Conservation (phyloP, 768 basidiomycete species). For the Hebeloma cylindrosporum region DNA sequence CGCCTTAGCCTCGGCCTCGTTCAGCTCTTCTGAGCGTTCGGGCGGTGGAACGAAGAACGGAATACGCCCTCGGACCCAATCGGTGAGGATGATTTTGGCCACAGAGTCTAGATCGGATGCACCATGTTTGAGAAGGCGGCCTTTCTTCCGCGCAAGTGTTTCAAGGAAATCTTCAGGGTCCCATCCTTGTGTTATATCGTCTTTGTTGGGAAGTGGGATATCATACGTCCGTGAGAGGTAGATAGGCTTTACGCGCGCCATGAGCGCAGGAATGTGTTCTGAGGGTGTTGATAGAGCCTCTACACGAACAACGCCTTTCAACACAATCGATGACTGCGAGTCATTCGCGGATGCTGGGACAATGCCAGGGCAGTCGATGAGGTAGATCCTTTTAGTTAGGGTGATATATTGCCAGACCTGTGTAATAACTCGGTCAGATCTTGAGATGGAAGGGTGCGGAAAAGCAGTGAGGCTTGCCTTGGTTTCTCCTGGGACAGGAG, state of each 20-base stretch:
- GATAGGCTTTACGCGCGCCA: constrained; percentile 89
- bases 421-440: constrained; percentile 17
- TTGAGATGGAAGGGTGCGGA: constrained; percentile 2
- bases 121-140: constrained; percentile 89
- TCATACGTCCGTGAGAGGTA: constrained; percentile 88
- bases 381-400: constrained; percentile 91
- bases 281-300: constrained; percentile 92
- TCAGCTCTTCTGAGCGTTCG: constrained; percentile 71
- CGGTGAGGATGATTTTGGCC: constrained; percentile 91
- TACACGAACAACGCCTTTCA: constrained; percentile 96
- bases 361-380: constrained; percentile 99
- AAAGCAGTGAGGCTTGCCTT: constrained; percentile 49
- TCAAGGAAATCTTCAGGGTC: constrained; percentile 79
- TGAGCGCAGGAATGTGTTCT: constrained; percentile 86
- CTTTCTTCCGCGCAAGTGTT: constrained; percentile 85
- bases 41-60: constrained; percentile 96
- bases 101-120: constrained; percentile 92
- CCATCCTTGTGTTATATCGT: constrained; percentile 56
- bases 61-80: constrained; percentile 97
- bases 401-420: constrained; percentile 99
- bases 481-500: constrained; percentile 97
- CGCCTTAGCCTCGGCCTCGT: constrained; percentile 59
- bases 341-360: constrained; percentile 93
- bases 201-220: constrained; percentile 59
- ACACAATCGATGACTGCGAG: constrained; percentile 84